These are phyloP conservation scores for Telfairia occidentalis DNA, from an alignment of 331 rosid genomes.

Conservation along the genomic window DNA sequence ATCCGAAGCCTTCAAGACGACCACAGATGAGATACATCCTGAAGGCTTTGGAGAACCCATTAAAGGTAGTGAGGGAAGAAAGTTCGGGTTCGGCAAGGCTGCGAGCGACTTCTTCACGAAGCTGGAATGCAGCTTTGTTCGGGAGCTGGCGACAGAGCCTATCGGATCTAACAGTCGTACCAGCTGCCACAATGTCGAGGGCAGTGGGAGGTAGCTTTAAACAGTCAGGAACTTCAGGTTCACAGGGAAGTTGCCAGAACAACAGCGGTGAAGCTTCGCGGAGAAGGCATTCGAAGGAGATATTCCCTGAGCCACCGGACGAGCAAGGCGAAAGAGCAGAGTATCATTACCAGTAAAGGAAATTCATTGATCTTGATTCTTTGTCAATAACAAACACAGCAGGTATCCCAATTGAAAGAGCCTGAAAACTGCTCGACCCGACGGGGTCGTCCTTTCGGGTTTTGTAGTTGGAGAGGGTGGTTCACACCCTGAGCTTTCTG, in stretches of 20 bases:
- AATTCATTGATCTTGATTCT: constrained; percentile 9
- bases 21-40: constrained; percentile 82
- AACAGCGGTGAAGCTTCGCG: constrained; percentile 34
- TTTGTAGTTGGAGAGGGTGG: not conserved
- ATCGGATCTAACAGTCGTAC: constrained; percentile 44
- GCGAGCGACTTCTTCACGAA: constrained; percentile 72
- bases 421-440: not conserved
- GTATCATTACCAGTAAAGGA: constrained; percentile 15
- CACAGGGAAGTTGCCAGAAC: constrained; percentile 53
- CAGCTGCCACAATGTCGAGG: constrained; percentile 35
- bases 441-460: not conserved
- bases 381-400: constrained; percentile 8
- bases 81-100: constrained; percentile 65
- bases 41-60: constrained; percentile 86
- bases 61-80: constrained; percentile 91
- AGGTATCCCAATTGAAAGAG: constrained; percentile 3
- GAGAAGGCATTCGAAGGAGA: constrained; percentile 58
- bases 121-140: constrained; percentile 88
- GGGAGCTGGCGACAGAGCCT: constrained; percentile 88
- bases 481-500: not conserved
- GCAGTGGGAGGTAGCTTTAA: constrained; percentile 44
- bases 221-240: constrained; percentile 53
- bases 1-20: constrained; percentile 74
- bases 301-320: constrained; percentile 66
- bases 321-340: constrained; percentile 44